phyloP scores from a whole-genome alignment of 495 filamentous ascomycete species.

The Aspergillus homomorphus region DNA sequence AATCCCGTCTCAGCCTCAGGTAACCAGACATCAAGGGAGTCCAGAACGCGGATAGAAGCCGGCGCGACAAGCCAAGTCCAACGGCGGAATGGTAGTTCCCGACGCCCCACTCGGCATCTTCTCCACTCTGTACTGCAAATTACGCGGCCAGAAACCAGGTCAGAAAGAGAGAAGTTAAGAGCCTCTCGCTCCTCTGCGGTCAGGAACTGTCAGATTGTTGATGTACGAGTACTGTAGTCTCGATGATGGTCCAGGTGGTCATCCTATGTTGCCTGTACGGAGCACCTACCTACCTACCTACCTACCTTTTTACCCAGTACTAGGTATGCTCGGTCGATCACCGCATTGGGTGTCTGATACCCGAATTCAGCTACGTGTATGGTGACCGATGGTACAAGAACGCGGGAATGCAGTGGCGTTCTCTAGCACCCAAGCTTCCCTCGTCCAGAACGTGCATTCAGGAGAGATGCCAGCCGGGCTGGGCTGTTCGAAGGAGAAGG shows the following conservation, averaged over 20 bases:
- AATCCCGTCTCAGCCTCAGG: too few relatives aligned
- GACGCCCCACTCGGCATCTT: background rate
- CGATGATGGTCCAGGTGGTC: too few relatives aligned
- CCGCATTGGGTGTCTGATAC: background rate
- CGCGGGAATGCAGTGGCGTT: background rate
- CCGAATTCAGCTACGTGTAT: background rate
- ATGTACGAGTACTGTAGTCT: too few relatives aligned
- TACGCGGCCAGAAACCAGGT: background rate
- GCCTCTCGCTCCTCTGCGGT: background rate
- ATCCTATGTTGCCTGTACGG: too few relatives aligned
- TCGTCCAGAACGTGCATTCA: background rate
- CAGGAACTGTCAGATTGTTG: too few relatives aligned
- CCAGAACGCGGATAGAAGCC: slow-evolving; percentile 6
- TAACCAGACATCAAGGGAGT: background rate
- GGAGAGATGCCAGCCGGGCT: background rate
- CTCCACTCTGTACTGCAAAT: slow-evolving; percentile 12
- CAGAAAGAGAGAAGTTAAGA: background rate
- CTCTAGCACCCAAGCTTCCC: background rate
- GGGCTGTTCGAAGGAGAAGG: background rate
- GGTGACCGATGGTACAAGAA: background rate
- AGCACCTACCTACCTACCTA: too few relatives aligned
- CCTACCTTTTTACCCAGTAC: too few relatives aligned
- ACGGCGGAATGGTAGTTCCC: slow-evolving; percentile 9
- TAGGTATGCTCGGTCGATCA: too few relatives aligned
- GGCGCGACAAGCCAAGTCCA: background rate